Evolutionary conservation across 495 filamentous ascomycete species (phyloP).

Genomic region (Annulohypoxylon bovei): DNA sequence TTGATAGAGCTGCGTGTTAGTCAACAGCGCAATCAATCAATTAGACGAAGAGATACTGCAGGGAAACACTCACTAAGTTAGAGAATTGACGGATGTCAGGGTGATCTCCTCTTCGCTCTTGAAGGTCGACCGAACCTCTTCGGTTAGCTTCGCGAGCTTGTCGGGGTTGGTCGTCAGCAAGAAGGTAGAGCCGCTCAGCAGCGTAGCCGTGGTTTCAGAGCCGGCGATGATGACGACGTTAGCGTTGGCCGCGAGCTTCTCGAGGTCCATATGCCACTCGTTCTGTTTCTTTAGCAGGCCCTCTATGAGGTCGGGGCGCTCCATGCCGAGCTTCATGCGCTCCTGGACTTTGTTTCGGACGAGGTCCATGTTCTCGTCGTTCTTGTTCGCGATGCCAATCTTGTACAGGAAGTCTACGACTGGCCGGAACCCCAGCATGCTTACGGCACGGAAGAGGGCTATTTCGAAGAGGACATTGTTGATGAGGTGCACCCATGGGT

Average conservation of each 20-base stretch:
- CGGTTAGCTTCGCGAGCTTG: constrained; percentile 53
- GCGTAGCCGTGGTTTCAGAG: constrained; percentile 69
- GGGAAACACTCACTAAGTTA: constrained; percentile 53
- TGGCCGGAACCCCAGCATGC: constrained; percentile 31
- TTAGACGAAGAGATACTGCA: background rate
- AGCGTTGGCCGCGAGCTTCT: constrained; percentile 54
- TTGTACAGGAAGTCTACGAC: constrained; percentile 12
- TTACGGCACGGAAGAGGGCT: constrained; percentile 38
- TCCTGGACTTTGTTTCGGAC: constrained; percentile 53
- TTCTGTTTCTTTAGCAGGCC: constrained; percentile 60
- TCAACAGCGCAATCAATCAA: background rate
- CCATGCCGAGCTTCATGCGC: constrained; percentile 52
- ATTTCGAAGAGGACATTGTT: constrained; percentile 51
- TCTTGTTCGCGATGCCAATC: constrained; percentile 42
- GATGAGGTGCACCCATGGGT: constrained; percentile 65
- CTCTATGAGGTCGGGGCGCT: constrained; percentile 60
- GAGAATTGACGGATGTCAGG: constrained; percentile 52
- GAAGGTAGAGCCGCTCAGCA: constrained; percentile 63
- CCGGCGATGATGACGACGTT: constrained; percentile 62
- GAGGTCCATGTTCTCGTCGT: constrained; percentile 48
- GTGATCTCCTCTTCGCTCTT: constrained; percentile 62
- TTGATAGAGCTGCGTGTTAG: background rate
- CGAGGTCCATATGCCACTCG: constrained; percentile 49
- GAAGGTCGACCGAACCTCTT: constrained; percentile 64
- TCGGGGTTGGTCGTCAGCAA: constrained; percentile 60